Conservation (phyloP, 305 asterid species). For the Ilex paraguariensis region DNA sequence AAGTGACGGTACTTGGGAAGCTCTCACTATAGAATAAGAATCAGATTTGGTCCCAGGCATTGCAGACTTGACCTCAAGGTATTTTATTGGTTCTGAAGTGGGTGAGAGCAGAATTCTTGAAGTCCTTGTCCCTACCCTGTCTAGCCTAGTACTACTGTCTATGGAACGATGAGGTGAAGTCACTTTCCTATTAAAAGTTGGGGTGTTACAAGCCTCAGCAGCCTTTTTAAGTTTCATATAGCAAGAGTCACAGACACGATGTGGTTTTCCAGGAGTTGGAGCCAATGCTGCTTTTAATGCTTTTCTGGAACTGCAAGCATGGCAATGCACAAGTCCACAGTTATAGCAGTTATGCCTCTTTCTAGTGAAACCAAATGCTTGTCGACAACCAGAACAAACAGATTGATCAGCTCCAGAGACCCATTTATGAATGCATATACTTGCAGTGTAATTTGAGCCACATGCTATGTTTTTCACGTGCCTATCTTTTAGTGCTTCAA, state of each 20-base stretch:
- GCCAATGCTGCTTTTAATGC: constrained; percentile 83
- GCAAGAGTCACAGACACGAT: constrained; percentile 86
- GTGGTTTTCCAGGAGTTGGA: constrained; percentile 92
- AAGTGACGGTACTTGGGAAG: constrained; percentile 86
- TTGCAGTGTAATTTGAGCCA: constrained; percentile 73
- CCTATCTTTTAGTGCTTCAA: constrained; percentile 80
- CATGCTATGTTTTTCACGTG: constrained; percentile 72
- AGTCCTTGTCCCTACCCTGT: constrained; percentile 35
- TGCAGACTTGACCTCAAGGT: constrained; percentile 64
- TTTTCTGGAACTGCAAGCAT: constrained; percentile 84
- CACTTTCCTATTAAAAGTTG: constrained; percentile 32
- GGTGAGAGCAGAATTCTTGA: constrained; percentile 67
- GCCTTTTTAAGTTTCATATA: constrained; percentile 62
- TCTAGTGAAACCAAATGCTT: constrained; percentile 87
- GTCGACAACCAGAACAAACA: constrained; percentile 70
- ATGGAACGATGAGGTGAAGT: constrained; percentile 38
- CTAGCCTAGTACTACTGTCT: constrained; percentile 37
- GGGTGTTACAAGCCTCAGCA: constrained; percentile 36
- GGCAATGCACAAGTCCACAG: constrained; percentile 90
- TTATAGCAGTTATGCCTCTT: constrained; percentile 83
- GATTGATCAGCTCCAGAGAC: constrained; percentile 88
- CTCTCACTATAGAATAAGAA: constrained; percentile 53
- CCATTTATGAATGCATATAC: constrained; percentile 92
- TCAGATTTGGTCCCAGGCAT: constrained; percentile 40
- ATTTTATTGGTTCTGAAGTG: constrained; percentile 65